Evolutionary conservation across 768 basidiomycete genomes (phyloP).

Genomic region (Astraeus odoratus): DNA sequence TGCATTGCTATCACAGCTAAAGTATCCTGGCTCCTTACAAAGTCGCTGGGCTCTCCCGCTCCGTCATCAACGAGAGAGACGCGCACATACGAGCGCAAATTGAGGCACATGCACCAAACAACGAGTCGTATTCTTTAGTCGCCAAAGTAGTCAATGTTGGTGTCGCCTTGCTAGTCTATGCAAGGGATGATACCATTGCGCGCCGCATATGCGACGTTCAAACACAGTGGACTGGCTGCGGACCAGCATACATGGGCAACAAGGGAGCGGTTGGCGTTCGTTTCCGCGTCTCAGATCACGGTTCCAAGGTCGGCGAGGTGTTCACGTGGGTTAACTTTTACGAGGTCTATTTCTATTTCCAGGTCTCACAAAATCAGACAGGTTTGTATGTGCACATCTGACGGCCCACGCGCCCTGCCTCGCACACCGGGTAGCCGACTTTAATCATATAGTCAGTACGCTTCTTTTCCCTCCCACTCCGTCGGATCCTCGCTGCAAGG

Average conservation of each 20-base stretch:
- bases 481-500: constrained; percentile 28
- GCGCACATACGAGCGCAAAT: constrained; percentile 70
- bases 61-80: constrained; percentile 63
- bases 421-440: constrained; percentile 64
- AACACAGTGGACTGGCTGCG: constrained; percentile 70
- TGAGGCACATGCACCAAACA: constrained; percentile 61
- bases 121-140: constrained; percentile 71
- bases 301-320: constrained; percentile 58
- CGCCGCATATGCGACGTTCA: constrained; percentile 58
- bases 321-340: constrained; percentile 64
- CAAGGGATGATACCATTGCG: constrained; percentile 59
- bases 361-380: constrained; percentile 23
- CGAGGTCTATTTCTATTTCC: background rate
- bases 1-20: constrained; percentile 7
- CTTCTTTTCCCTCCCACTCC: constrained; percentile 66
- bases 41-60: constrained; percentile 75
- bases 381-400: constrained; percentile 90
- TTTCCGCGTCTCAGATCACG: constrained; percentile 58
- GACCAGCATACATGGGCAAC: constrained; percentile 80
- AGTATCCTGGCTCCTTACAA: constrained; percentile 3
- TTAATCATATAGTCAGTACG: constrained; percentile 69
- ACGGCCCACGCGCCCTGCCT: constrained; percentile 73
- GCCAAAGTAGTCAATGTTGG: constrained; percentile 81
- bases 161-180: constrained; percentile 84
- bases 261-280: constrained; percentile 91